Percentiles rank a stretch among this genome's conserved stretches.
Evolutionary conservation across 2,329 filamentous ascomycete genomes (phyloP).

Genomic region (Sarocladium kiliense): DNA sequence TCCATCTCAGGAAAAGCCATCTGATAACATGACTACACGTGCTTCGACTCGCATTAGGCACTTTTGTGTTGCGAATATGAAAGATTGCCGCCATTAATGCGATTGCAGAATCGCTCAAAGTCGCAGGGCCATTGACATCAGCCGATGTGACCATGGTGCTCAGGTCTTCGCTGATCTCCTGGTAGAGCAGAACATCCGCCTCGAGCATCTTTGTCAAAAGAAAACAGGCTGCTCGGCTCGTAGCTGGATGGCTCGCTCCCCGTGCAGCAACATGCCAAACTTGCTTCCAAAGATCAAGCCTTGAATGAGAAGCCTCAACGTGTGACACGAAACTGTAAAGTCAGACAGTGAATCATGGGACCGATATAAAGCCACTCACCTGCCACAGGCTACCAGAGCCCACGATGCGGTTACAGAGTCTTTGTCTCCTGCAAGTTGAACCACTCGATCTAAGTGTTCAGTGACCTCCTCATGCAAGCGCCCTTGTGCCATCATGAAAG

Average conservation of each 20-base stretch:
- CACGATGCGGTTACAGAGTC: slow-evolving; percentile 64
- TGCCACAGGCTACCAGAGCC: slow-evolving; percentile 78
- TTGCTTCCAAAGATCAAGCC: slow-evolving; percentile 57
- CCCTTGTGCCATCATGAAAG: slow-evolving; percentile 48
- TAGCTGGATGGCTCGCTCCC: slow-evolving; percentile 62
- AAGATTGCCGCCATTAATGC: slow-evolving; percentile 67
- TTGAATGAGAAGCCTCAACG: not conserved
- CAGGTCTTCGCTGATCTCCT: slow-evolving; percentile 62
- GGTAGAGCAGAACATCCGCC: slow-evolving; percentile 60
- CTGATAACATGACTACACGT: slow-evolving; percentile 68
- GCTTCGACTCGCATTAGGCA: slow-evolving; percentile 61
- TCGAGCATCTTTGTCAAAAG: slow-evolving; percentile 65
- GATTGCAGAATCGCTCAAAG: slow-evolving; percentile 75
- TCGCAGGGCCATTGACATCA: slow-evolving; percentile 74
- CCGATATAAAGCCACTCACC: slow-evolving; percentile 45
- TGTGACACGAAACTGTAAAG: slow-evolving; percentile 25
- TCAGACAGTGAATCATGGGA: slow-evolving; percentile 16
- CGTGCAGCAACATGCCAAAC: slow-evolving; percentile 71
- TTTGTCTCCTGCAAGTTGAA: slow-evolving; percentile 62
- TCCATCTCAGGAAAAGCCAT: slow-evolving; percentile 82
- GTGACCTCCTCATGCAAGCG: slow-evolving; percentile 46
- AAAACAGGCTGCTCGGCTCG: slow-evolving; percentile 72
- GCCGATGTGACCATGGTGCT: slow-evolving; percentile 70
- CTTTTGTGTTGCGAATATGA: slow-evolving; percentile 58
- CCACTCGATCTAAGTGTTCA: slow-evolving; percentile 53